Conservation (phyloP, 1,284 basidiomycete species). For the Cystobasidium pallidum region DNA sequence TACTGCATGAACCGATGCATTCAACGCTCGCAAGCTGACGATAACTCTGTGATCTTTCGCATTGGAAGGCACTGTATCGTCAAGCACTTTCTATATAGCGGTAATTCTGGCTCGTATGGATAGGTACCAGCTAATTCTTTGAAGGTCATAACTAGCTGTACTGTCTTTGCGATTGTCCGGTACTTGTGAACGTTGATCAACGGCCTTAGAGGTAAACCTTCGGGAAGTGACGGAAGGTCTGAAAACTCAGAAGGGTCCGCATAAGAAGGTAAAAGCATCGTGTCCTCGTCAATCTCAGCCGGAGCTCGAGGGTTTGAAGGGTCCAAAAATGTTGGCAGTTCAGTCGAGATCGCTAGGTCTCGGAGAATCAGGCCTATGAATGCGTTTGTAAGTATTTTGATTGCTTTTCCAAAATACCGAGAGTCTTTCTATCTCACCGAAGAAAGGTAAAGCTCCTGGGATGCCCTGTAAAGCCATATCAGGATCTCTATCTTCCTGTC, state of each 20-base stretch:
- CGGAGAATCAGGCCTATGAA: constrained; percentile 70
- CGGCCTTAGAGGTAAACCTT: constrained; percentile 76
- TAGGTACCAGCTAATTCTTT: constrained; percentile 74
- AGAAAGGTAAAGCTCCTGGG: constrained; percentile 71
- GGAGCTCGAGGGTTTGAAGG: constrained; percentile 73
- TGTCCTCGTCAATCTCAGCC: constrained; percentile 67
- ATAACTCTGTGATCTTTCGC: constrained; percentile 37
- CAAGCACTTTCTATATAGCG: constrained; percentile 72
- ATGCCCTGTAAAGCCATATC: constrained; percentile 57
- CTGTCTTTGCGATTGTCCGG: constrained; percentile 72
- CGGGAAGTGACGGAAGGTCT: constrained; percentile 64
- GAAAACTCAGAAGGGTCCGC: constrained; percentile 75
- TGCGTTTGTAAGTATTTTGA: background rate
- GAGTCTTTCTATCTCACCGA: constrained; percentile 61
- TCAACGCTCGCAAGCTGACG: constrained; percentile 43
- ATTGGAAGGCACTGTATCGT: constrained; percentile 65
- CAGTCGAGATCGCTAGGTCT: constrained; percentile 68
- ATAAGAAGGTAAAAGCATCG: constrained; percentile 67
- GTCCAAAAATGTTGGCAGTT: constrained; percentile 77
- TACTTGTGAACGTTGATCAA: constrained; percentile 87
- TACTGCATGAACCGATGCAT: no score
- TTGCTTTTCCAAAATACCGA: background rate
- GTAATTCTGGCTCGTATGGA: constrained; percentile 70
- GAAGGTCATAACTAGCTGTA: constrained; percentile 74
- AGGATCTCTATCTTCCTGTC: constrained; percentile 62